Percentiles rank a stretch among this genome's conserved stretches.
phyloP scores from a whole-genome alignment of 495 filamentous ascomycete species.

The Hypoxylon fragiforme region DNA sequence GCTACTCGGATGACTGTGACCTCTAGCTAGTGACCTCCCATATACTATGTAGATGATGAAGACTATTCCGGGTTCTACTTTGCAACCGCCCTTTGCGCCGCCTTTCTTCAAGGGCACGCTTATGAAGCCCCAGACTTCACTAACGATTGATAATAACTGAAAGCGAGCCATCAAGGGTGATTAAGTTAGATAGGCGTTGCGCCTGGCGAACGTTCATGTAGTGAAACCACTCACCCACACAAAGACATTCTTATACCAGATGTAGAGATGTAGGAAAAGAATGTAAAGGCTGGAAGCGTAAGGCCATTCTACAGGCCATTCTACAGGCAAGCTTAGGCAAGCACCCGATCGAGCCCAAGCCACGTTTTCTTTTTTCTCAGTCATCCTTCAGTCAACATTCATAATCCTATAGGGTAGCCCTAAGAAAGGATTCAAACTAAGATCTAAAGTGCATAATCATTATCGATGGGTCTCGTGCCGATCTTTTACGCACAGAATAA shows the following conservation, averaged over 20 bases:
- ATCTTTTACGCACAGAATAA: conserved; percentile 20
- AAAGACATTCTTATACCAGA: conserved; percentile 1
- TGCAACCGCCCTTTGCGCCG: conserved; percentile 27
- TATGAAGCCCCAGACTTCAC: neutral
- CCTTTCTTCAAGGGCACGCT: conserved; percentile 5
- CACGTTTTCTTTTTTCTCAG: conserved; percentile 5
- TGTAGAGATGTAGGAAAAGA: neutral
- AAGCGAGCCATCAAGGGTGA: conserved; percentile 7
- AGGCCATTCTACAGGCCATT: neutral
- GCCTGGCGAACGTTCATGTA: conserved; percentile 21
- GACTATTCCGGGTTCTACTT: conserved; percentile 14
- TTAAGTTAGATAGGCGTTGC: conserved; percentile 13
- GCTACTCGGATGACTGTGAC: conserved; percentile 8
- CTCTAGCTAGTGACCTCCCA: conserved; percentile 1
- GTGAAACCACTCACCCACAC: conserved; percentile 18
- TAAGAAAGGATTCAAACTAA: conserved; percentile 20
- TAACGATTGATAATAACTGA: conserved; percentile 1
- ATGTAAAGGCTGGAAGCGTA: neutral
- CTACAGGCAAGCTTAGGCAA: neutral
- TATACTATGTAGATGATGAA: conserved; percentile 6
- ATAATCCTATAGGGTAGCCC: conserved; percentile 3
- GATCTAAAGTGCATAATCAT: conserved; percentile 14
- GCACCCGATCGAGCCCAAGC: neutral
- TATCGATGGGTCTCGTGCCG: conserved; percentile 3
- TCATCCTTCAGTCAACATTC: neutral